Conservation (phyloP, 139 green algal genomes). For the Chlamydomonas incerta region DNA sequence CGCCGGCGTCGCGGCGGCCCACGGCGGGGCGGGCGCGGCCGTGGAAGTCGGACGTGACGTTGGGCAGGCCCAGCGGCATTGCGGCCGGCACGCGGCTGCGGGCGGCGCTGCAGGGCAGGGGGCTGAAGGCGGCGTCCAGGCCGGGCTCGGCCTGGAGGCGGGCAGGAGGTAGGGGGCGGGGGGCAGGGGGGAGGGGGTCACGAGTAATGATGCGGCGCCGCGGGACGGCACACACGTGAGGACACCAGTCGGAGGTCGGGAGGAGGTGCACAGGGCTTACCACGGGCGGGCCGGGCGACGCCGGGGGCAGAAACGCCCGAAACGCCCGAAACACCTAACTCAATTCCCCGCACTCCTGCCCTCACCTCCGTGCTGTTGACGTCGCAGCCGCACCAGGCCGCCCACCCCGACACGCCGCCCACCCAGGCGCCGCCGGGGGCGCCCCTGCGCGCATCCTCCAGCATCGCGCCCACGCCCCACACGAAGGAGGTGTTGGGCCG, state of each 20-base stretch:
- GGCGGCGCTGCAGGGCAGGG: slow-evolving; percentile 19
- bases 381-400: neutral
- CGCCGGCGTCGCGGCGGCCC: slow-evolving; percentile 3
- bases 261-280: too few relatives aligned
- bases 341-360: too few relatives aligned
- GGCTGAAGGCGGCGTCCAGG: neutral
- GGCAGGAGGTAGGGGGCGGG: too few relatives aligned
- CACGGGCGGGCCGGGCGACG: too few relatives aligned
- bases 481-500: slow-evolving; percentile 1
- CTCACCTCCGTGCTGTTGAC: neutral
- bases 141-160: neutral
- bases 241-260: too few relatives aligned
- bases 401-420: slow-evolving; percentile 16
- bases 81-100: neutral
- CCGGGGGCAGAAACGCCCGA: too few relatives aligned
- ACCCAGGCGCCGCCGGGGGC: neutral
- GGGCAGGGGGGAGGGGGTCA: too few relatives aligned
- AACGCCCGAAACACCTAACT: too few relatives aligned
- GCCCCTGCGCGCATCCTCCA: slow-evolving; percentile 30
- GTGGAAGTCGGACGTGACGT: slow-evolving; percentile 22
- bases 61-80: neutral
- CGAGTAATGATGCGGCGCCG: too few relatives aligned
- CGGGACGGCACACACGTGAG: too few relatives aligned
- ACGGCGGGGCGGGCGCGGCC: slow-evolving; percentile 2
- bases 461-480: slow-evolving; percentile 32